These are phyloP conservation scores for Wallacemonas sp. DNA, from an alignment of 208 protist species.

Conservation along the genomic window DNA sequence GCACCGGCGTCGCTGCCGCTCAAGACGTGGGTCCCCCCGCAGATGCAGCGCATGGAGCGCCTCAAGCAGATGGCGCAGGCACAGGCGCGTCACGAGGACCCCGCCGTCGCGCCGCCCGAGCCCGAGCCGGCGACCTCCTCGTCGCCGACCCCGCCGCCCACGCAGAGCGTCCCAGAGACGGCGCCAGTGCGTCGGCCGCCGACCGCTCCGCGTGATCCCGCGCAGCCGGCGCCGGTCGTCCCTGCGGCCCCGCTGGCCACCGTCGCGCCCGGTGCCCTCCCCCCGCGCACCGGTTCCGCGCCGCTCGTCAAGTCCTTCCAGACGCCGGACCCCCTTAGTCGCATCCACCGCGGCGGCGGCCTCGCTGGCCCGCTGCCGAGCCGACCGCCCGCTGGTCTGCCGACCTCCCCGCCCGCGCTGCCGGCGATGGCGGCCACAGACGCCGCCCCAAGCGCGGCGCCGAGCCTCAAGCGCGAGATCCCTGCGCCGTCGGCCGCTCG, in stretches of 20 bases:
- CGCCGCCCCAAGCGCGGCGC: too few species aligned
- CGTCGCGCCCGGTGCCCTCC: neutral
- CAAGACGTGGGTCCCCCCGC: slow-evolving; percentile 5
- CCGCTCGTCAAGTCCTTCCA: slow-evolving; percentile 8
- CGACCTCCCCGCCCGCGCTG: too few species aligned
- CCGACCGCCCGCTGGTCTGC: slow-evolving; percentile 2
- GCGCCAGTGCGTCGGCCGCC: neutral
- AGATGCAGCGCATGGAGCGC: neutral
- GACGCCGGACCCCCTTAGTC: neutral
- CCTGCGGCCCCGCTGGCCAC: neutral
- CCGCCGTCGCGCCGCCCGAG: neutral
- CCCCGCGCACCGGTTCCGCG: slow-evolving; percentile 9
- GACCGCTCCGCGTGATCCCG: neutral
- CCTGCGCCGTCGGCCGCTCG: neutral
- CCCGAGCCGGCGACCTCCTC: neutral
- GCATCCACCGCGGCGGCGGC: neutral
- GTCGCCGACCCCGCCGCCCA: neutral
- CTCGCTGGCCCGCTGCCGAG: neutral
- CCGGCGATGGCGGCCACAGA: too few species aligned
- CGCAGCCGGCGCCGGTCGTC: neutral
- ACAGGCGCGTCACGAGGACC: slow-evolving; percentile 8
- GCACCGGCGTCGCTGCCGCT: neutral
- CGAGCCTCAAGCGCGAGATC: too few species aligned
- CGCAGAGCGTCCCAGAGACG: neutral
- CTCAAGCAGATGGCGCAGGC: neutral